Evolutionary conservation across 1,284 basidiomycete genomes (phyloP).

Genomic region (Cystobasidiaceae sp.): DNA sequence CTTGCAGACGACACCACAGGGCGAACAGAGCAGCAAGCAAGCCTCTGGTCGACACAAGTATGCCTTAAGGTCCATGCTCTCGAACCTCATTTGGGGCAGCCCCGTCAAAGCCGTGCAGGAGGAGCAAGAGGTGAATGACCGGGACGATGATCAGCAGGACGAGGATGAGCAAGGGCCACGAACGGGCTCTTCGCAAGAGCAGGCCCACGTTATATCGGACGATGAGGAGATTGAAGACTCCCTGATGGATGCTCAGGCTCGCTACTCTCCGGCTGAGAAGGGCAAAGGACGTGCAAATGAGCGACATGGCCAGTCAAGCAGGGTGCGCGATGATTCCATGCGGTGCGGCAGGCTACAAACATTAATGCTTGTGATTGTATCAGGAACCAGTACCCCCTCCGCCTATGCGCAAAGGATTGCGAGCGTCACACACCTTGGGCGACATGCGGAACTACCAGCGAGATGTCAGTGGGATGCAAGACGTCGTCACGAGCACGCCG

Average conservation of each 20-base stretch:
- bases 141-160: neutral
- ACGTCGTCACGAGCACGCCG: constrained; percentile 13
- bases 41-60: neutral
- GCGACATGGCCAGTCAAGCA: neutral
- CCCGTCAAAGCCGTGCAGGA: constrained; percentile 18
- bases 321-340: neutral
- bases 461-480: neutral
- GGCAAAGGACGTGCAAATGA: constrained; percentile 22
- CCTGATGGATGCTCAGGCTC: neutral
- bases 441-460: constrained; percentile 18
- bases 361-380: too few relatives aligned
- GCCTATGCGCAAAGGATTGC: neutral
- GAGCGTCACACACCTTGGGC: constrained; percentile 16
- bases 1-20: too few relatives aligned
- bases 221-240: constrained; percentile 1
- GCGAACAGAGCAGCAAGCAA: constrained; percentile 11
- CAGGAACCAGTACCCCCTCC: too few relatives aligned
- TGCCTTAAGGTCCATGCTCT: constrained; percentile 28
- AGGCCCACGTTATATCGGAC: constrained; percentile 6
- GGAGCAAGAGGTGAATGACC: neutral
- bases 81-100: constrained; percentile 25
- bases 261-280: constrained; percentile 21
- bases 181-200: neutral
- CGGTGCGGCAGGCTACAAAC: too few relatives aligned
- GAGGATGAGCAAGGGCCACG: neutral